Evolutionary conservation across 768 basidiomycete species (phyloP).

Genomic region (Mrakia hoshinonis): DNA sequence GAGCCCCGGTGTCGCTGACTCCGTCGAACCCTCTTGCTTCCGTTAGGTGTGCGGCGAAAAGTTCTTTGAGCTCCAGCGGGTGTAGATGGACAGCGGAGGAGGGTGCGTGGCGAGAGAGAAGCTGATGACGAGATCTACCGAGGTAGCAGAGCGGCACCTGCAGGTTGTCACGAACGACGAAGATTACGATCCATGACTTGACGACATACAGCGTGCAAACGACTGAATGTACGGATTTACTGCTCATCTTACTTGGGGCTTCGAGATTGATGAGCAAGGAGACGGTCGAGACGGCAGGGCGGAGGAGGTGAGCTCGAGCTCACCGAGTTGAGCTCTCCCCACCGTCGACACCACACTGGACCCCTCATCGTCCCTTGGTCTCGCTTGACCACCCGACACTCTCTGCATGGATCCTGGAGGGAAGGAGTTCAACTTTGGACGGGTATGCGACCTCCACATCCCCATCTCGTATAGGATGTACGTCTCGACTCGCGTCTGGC

Average conservation of each 20-base stretch:
- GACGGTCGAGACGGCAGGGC: not conserved
- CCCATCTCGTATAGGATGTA: constrained; percentile 14
- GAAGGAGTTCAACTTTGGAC: constrained; percentile 21
- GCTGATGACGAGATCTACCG: not conserved
- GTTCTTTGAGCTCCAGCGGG: constrained; percentile 21
- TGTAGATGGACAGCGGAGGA: not conserved
- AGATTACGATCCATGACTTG: not conserved
- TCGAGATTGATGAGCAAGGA: not conserved
- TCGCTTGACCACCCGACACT: not conserved
- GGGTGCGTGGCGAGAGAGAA: not conserved
- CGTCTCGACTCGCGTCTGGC: not conserved
- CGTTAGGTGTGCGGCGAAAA: constrained; percentile 17
- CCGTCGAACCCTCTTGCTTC: not conserved
- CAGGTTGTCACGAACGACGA: not conserved
- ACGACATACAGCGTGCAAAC: too few relatives aligned
- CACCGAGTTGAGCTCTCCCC: not conserved
- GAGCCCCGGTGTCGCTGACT: not conserved
- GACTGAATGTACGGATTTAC: not conserved
- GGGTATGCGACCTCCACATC: constrained; percentile 12
- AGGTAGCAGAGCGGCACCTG: not conserved
- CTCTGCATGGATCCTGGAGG: constrained; percentile 14
- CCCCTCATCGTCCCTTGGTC: not conserved
- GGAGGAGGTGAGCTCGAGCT: not conserved
- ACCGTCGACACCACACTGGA: not conserved
- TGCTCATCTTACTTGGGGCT: not conserved